Conservation (phyloP, 2,329 filamentous ascomycete species). For the Aaosphaeria pasadenensis region DNA sequence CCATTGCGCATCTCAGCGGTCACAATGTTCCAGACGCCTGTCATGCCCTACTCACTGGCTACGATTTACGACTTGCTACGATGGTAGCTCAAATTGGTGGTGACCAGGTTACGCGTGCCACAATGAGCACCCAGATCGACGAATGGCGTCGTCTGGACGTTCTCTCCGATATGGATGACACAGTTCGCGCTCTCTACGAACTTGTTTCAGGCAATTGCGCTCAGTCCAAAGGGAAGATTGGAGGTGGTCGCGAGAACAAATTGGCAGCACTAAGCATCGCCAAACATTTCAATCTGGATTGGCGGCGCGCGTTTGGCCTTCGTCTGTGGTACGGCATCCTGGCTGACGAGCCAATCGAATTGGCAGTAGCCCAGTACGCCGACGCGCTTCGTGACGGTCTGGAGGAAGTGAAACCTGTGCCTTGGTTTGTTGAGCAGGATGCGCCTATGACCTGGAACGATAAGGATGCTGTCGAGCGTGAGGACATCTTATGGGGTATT, state of each 20-base stretch:
- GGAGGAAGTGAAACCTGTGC: constrained; percentile 67
- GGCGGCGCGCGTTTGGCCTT: constrained; percentile 90
- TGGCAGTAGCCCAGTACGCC: constrained; percentile 70
- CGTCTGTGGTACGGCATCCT: constrained; percentile 83
- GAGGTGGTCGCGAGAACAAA: constrained; percentile 73
- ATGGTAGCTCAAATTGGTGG: constrained; percentile 82
- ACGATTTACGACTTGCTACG: constrained; percentile 80
- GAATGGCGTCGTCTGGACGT: constrained; percentile 82
- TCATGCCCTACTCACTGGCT: constrained; percentile 69
- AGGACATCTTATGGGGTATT: constrained; percentile 85
- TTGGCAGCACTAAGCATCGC: constrained; percentile 78
- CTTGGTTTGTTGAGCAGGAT: constrained; percentile 65
- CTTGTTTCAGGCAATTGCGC: constrained; percentile 85
- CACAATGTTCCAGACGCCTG: constrained; percentile 82
- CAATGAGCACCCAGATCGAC: constrained; percentile 76
- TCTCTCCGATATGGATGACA: constrained; percentile 80
- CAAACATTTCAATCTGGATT: constrained; percentile 80
- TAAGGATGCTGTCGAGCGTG: constrained; percentile 54
- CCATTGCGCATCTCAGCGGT: constrained; percentile 73
- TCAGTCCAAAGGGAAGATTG: constrained; percentile 73
- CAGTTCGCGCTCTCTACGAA: constrained; percentile 84
- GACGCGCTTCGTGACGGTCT: constrained; percentile 68
- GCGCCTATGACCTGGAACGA: constrained; percentile 61
- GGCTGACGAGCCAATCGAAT: constrained; percentile 64
- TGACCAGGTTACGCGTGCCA: constrained; percentile 63